Percentiles rank a stretch among this genome's conserved stretches.
phyloP scores from a whole-genome alignment of 2,329 filamentous ascomycete genomes.

The Alternaria metachromatica region DNA sequence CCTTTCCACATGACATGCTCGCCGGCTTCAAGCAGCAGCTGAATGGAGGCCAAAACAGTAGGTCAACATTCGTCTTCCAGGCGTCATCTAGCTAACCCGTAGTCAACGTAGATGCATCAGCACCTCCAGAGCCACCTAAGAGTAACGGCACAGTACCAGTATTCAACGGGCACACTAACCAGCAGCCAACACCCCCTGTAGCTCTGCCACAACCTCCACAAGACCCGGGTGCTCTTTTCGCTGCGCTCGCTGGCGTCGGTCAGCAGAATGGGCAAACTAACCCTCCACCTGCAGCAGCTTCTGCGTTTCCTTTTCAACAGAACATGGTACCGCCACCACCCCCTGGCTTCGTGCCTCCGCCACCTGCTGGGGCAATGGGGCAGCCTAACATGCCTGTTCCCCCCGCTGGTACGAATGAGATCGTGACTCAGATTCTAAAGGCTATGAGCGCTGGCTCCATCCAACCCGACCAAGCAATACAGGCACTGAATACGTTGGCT shows the following conservation, averaged over 20 bases:
- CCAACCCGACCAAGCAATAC: conserved; percentile 43
- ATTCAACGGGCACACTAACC: conserved; percentile 34
- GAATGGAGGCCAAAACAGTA: conserved; percentile 70
- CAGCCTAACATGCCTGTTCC: conserved; percentile 34
- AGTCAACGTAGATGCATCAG: conserved; percentile 23
- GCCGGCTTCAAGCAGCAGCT: conserved; percentile 83
- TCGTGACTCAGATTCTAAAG: conserved; percentile 43
- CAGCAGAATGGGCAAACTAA: conserved; percentile 43
- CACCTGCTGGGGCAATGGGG: conserved; percentile 27
- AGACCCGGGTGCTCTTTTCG: conserved; percentile 42
- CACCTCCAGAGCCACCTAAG: conserved; percentile 39
- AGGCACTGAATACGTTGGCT: conserved; percentile 40
- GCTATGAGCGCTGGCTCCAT: conserved; percentile 44
- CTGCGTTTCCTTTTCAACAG: conserved; percentile 37
- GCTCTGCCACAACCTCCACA: conserved; percentile 28
- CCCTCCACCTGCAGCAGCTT: conserved; percentile 26
- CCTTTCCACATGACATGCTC: conserved; percentile 83
- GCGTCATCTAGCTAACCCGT: conserved; percentile 18
- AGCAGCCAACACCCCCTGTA: conserved; percentile 28
- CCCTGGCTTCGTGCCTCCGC: conserved; percentile 43
- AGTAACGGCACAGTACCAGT: conserved; percentile 28
- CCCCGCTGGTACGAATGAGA: conserved; percentile 32
- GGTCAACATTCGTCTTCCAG: conserved; percentile 50
- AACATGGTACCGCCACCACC: conserved; percentile 40
- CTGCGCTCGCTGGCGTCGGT: conserved; percentile 40